Evolutionary conservation across 176 grass and related monocot species (phyloP), one percentile per base, ranked within the genome.

Genomic region (Oryza brachyantha): DNA sequence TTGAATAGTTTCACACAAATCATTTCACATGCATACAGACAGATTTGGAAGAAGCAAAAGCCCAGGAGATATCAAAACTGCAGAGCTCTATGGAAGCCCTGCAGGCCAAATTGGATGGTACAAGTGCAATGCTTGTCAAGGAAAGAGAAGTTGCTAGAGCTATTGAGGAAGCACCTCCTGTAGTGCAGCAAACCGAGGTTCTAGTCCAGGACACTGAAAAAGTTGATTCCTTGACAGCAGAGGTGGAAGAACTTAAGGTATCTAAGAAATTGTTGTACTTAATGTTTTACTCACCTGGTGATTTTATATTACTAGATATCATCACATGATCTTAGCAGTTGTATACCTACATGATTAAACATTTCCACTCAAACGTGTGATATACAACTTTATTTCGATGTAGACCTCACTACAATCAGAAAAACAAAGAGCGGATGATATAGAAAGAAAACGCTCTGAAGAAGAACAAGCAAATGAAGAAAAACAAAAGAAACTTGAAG

Each of bases 41-140:
- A 61, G 92, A 94, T 68, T 85, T 99, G 72, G 96, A 99, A 90
- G 96, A 99, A 90, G 80, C 87, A 76, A 97, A 97, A 88, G 78
- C 79, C 45, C 88, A 84, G 75, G 96, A 99, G 69, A 66, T 90
- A 68, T 86, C 85, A 64, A 99, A 99, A 82, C 55, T 95, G 58
- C 92, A 95, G 46, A 91, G 72, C 68, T 93, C 92, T 64, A 85
- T 99, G 55, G 89, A 93, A 88, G 90, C 72, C 81, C 22, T 93
- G 70, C 90, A 99, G 75, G 89, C 73, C 82, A 99, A 95, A 88
- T 61, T 99, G 83, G 92, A 99, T 55, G 96, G 95, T 19, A 81
- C 96, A 78, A 95, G 58, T 54, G 61, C 62, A 80, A 78, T 78
- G 65, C 90, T 99, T 75, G 76, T 73, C 16, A 93, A 95, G 88